Evolutionary conservation across 345 rosid species (phyloP).

Genomic region (Nasturtium officinale): DNA sequence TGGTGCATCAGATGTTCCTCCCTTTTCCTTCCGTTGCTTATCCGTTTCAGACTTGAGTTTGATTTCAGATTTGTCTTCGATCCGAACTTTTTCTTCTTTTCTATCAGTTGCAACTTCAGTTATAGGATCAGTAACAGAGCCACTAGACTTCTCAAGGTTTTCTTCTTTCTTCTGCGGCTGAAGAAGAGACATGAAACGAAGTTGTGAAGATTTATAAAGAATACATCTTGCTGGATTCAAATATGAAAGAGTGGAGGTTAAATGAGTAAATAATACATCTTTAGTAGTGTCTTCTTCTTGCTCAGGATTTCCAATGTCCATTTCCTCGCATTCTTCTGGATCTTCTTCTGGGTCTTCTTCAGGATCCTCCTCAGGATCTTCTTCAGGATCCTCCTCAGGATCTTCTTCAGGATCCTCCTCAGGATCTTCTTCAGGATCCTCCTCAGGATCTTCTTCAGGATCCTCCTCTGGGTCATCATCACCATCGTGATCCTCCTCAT

Average conservation of each 20-base stretch:
- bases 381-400: conserved; percentile 47
- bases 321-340: conserved; percentile 58
- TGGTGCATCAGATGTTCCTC: conserved; percentile 41
- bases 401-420: conserved; percentile 75
- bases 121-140: conserved; percentile 14
- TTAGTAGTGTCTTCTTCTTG: conserved; percentile 42
- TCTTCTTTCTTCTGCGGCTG: conserved; percentile 47
- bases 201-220: conserved; percentile 6
- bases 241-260: conserved; percentile 2
- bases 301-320: conserved; percentile 54
- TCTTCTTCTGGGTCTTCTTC: conserved; percentile 44
- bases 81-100: conserved; percentile 46
- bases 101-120: conserved; percentile 44
- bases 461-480: conserved; percentile 64
- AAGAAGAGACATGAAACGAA: conserved; percentile 18
- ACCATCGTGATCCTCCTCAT: conserved; percentile 43
- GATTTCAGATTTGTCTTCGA: conserved; percentile 41
- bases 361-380: conserved; percentile 56
- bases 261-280: conserved; percentile 54
- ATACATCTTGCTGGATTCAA: conserved; percentile 25
- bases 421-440: conserved; percentile 57
- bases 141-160: conserved; percentile 44
- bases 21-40: conserved; percentile 37
- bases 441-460: conserved; percentile 51
- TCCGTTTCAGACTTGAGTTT: conserved; percentile 48